These are phyloP conservation scores for Pachyrhizus erosus DNA, from an alignment of 306 rosid genomes.

Conservation along the genomic window DNA sequence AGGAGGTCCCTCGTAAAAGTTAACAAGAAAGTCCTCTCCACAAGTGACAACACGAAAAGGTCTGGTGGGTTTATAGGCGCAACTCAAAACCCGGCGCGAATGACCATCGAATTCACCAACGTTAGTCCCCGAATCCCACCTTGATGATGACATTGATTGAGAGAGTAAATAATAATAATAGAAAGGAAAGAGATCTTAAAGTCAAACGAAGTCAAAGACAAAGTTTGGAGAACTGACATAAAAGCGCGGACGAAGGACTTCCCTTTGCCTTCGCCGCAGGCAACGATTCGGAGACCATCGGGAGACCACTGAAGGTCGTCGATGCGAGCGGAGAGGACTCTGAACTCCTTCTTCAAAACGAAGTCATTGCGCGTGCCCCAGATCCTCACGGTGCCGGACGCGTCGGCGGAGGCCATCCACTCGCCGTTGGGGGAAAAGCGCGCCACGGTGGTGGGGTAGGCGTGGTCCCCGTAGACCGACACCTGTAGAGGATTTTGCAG, in stretches of 20 bases:
- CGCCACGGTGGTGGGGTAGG: constrained; percentile 85
- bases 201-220: background rate
- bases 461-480: constrained; percentile 87
- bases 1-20: constrained; percentile 96
- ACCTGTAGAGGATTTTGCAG: constrained; percentile 84
- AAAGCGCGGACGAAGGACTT: constrained; percentile 93
- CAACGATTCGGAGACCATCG: constrained; percentile 89
- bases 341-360: constrained; percentile 91
- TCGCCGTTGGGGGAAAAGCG: constrained; percentile 91
- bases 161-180: background rate
- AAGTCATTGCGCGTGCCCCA: constrained; percentile 88
- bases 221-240: constrained; percentile 36
- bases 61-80: constrained; percentile 91
- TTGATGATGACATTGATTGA: background rate
- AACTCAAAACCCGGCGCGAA: constrained; percentile 87
- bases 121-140: constrained; percentile 97
- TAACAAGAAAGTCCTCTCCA: constrained; percentile 92
- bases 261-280: constrained; percentile 91
- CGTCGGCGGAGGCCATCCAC: constrained; percentile 96
- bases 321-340: constrained; percentile 87
- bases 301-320: constrained; percentile 98
- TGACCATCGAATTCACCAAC: constrained; percentile 99
- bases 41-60: constrained; percentile 92
- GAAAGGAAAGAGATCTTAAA: background rate
- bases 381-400: constrained; percentile 83